phyloP scores from a whole-genome alignment of 2,329 filamentous ascomycete species.

The Claviceps capensis region DNA sequence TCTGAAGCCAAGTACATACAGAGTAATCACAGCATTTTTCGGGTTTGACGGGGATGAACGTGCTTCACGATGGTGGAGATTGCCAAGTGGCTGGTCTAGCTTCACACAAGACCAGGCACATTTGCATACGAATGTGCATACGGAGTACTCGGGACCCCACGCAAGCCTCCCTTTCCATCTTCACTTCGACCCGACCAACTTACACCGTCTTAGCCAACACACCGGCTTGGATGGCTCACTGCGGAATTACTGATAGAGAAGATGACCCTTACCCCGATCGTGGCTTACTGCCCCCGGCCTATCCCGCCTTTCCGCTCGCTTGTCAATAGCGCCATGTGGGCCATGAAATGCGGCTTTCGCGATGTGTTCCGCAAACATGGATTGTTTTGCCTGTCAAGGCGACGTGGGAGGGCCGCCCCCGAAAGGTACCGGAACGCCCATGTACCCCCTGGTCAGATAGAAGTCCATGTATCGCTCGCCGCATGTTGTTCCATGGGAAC shows the following conservation, averaged over 20 bases:
- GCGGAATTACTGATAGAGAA: neutral
- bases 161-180: neutral
- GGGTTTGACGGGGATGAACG: neutral
- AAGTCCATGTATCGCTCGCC: neutral
- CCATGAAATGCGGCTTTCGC: neutral
- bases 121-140: neutral
- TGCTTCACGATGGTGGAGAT: neutral
- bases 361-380: neutral
- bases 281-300: neutral
- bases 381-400: neutral
- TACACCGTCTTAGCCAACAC: neutral
- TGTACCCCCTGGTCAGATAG: neutral
- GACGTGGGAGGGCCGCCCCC: neutral
- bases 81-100: neutral
- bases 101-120: neutral
- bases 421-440: neutral
- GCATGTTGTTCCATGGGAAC: too few relatives aligned
- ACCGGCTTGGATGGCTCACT: neutral
- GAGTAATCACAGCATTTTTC: too few relatives aligned
- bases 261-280: neutral
- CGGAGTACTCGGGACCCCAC: neutral
- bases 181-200: neutral
- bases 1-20: too few relatives aligned
- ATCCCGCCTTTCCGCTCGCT: constrained; percentile 2
- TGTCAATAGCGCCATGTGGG: constrained; percentile 4